Percentiles rank a stretch among this genome's conserved stretches.
Conservation (phyloP, 2,329 filamentous ascomycete genomes). For the Penicillium sp. region DNA sequence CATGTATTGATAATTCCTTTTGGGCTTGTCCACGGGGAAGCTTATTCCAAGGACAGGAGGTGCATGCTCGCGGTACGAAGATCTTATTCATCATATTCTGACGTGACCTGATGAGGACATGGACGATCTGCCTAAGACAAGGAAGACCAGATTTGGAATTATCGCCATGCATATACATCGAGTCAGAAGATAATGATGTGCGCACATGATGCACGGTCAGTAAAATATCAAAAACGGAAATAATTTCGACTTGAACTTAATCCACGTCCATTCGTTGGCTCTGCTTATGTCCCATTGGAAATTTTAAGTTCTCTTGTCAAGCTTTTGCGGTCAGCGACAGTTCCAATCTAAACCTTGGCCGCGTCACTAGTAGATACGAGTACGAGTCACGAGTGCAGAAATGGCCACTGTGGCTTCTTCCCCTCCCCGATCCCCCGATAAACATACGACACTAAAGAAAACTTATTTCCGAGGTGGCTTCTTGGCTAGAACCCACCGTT, state of each 20-base stretch:
- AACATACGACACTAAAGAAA: slow-evolving; percentile 3
- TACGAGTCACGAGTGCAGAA: slow-evolving; percentile 25
- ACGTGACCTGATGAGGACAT: not conserved
- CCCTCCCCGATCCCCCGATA: slow-evolving; percentile 4
- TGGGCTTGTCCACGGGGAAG: not conserved
- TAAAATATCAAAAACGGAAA: not conserved
- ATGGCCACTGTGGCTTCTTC: slow-evolving; percentile 22
- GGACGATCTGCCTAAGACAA: not conserved
- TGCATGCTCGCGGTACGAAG: not conserved
- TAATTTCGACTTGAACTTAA: not conserved
- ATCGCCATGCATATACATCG: not conserved
- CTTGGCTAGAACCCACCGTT: slow-evolving; percentile 10
- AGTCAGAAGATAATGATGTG: not conserved
- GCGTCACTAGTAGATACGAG: slow-evolving; percentile 24
- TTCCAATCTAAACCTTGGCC: slow-evolving; percentile 19
- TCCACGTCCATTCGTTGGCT: not conserved
- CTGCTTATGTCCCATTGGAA: not conserved
- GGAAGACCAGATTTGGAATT: slow-evolving; percentile 3
- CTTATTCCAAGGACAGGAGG: not conserved
- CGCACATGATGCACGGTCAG: not conserved
- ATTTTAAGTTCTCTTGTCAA: slow-evolving; percentile 14
- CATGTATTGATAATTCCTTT: not conserved
- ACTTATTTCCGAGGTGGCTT: slow-evolving; percentile 7
- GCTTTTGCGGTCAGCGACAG: slow-evolving; percentile 21
- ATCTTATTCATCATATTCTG: not conserved